These are phyloP conservation scores for Coemansia sp. DNA, from an alignment of 192 early-diverging fungal species.

Conservation along the genomic window DNA sequence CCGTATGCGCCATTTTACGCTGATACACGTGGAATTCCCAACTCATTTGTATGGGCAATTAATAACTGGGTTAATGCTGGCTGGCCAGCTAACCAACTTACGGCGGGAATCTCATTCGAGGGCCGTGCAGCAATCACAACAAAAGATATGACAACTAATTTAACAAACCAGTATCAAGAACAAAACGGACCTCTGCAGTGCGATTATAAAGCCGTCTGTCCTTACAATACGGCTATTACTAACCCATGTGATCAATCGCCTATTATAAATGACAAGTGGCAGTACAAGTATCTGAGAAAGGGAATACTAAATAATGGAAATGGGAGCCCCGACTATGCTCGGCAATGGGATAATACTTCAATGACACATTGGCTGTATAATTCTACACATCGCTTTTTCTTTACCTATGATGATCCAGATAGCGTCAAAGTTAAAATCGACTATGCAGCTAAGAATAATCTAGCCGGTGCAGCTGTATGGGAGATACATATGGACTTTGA, in stretches of 20 bases:
- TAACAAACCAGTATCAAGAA: slow-evolving; percentile 44
- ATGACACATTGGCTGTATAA: slow-evolving; percentile 63
- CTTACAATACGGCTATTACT: slow-evolving; percentile 20
- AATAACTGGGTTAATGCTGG: slow-evolving; percentile 54
- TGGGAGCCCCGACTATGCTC: slow-evolving; percentile 57
- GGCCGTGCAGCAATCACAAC: slow-evolving; percentile 50
- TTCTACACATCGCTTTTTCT: slow-evolving; percentile 53
- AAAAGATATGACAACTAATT: slow-evolving; percentile 49
- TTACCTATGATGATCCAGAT: slow-evolving; percentile 74
- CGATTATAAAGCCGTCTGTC: slow-evolving; percentile 32
- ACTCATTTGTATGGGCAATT: slow-evolving; percentile 52
- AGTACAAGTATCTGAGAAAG: slow-evolving; percentile 58
- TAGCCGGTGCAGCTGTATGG: slow-evolving; percentile 65
- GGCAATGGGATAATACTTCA: slow-evolving; percentile 59
- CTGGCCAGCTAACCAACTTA: slow-evolving; percentile 59
- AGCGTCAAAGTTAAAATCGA: slow-evolving; percentile 61
- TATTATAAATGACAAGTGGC: slow-evolving; percentile 58
- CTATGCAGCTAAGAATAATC: slow-evolving; percentile 46
- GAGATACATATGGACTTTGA: slow-evolving; percentile 41
- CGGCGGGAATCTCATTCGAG: slow-evolving; percentile 60
- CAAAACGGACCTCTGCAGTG: slow-evolving; percentile 39
- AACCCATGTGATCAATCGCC: slow-evolving; percentile 44
- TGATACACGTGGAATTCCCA: slow-evolving; percentile 25
- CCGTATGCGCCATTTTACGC: slow-evolving; percentile 59
- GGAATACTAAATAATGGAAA: slow-evolving; percentile 38